Evolutionary conservation across 805 yeast genomes (phyloP).

Genomic region (Torulaspora delbrueckii): DNA sequence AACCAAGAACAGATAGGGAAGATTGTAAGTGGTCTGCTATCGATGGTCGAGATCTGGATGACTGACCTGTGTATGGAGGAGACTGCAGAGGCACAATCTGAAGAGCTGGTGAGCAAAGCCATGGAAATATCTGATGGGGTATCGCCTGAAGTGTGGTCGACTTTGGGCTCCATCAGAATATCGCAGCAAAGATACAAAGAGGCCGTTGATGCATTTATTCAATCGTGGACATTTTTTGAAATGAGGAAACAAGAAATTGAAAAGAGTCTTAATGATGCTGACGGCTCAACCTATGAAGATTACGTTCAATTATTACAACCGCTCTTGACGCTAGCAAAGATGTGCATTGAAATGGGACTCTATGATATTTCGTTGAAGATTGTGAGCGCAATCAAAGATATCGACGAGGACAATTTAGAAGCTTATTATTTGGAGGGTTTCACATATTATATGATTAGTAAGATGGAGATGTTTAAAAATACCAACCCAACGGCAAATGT

Average conservation of each 20-base stretch:
- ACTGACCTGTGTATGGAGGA: slow-evolving; percentile 94
- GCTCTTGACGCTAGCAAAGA: slow-evolving; percentile 64
- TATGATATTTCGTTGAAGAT: slow-evolving; percentile 65
- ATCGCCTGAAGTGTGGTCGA: slow-evolving; percentile 77
- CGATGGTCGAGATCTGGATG: slow-evolving; percentile 94
- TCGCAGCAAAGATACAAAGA: slow-evolving; percentile 76
- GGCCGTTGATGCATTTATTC: slow-evolving; percentile 60
- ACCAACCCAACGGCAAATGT: slow-evolving; percentile 20
- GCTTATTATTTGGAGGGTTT: slow-evolving; percentile 79
- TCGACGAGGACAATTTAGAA: slow-evolving; percentile 82
- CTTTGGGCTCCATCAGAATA: slow-evolving; percentile 80
- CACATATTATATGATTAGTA: slow-evolving; percentile 53
- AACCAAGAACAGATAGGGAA: slow-evolving; percentile 47
- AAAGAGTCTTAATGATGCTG: slow-evolving; percentile 37
- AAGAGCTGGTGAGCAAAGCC: slow-evolving; percentile 60
- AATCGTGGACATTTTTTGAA: slow-evolving; percentile 69
- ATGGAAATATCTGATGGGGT: slow-evolving; percentile 49
- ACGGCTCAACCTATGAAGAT: slow-evolving; percentile 35
- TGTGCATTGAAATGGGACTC: slow-evolving; percentile 69
- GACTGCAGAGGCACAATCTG: slow-evolving; percentile 79
- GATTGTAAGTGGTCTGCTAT: slow-evolving; percentile 70
- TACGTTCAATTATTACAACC: slow-evolving; percentile 70
- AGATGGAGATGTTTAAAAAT: slow-evolving; percentile 27
- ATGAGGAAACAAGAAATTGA: slow-evolving; percentile 47
- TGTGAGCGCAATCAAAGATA: slow-evolving; percentile 60